Percentiles rank a stretch among this genome's conserved stretches.
These are phyloP conservation scores for Ramaria sp. DNA, from an alignment of 768 basidiomycete species.

Conservation along the genomic window DNA sequence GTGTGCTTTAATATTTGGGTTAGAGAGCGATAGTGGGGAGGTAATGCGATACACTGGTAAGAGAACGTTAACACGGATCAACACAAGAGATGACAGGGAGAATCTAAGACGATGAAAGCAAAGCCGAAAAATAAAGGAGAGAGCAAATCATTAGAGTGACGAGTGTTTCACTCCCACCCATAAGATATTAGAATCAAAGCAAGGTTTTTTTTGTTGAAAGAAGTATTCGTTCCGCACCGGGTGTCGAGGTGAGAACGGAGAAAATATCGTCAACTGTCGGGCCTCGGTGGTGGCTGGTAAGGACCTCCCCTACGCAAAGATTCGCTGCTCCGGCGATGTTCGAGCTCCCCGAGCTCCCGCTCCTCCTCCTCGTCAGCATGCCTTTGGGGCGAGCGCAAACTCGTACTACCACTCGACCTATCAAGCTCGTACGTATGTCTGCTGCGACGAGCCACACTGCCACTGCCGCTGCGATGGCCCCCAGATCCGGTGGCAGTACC, in stretches of 20 bases:
- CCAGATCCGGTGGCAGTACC: too few relatives aligned
- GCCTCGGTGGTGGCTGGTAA: not conserved
- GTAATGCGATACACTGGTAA: not conserved
- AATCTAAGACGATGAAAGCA: not conserved
- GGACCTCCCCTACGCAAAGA: not conserved
- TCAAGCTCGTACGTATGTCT: not conserved
- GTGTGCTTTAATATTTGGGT: too few relatives aligned
- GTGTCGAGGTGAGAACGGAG: not conserved
- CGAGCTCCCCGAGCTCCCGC: not conserved
- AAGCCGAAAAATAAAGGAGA: too few relatives aligned
- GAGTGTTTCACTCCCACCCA: too few relatives aligned
- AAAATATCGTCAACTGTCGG: not conserved
- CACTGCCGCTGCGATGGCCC: too few relatives aligned
- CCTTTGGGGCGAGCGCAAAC: not conserved
- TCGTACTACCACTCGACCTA: not conserved
- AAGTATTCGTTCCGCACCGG: not conserved
- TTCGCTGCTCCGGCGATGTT: too few relatives aligned
- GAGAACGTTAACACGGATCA: not conserved
- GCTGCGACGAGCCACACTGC: not conserved
- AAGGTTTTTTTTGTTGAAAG: too few relatives aligned
- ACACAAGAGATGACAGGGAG: not conserved
- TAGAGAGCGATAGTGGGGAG: too few relatives aligned
- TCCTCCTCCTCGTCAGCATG: not conserved
- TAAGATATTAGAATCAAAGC: too few relatives aligned
- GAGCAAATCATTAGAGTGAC: too few relatives aligned